phyloP scores from a whole-genome alignment of 495 filamentous ascomycete genomes.

The Annulohypoxylon moriforme region DNA sequence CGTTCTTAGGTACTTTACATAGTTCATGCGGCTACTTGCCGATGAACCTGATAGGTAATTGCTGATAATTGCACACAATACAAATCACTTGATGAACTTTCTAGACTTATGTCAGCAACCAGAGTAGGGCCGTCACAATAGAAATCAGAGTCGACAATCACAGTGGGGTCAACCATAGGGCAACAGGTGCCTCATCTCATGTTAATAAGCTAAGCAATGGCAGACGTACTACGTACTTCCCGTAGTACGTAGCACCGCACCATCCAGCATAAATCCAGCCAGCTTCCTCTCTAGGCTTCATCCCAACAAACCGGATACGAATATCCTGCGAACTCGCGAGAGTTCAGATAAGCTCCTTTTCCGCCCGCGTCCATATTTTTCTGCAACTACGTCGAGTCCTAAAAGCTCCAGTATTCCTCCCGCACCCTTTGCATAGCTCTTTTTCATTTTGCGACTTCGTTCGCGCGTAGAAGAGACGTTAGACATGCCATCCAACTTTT shows the following conservation, averaged over 20 bases:
- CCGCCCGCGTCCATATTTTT: conserved; percentile 1
- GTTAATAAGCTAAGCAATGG: conserved; percentile 8
- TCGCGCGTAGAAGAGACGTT: not conserved
- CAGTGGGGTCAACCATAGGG: conserved; percentile 4
- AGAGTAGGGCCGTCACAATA: not conserved
- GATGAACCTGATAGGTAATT: not conserved
- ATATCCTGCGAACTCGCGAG: conserved; percentile 36
- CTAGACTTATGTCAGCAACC: not conserved
- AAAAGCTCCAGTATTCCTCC: not conserved
- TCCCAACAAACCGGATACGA: conserved; percentile 21
- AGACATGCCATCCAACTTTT: conserved; percentile 7
- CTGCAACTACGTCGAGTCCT: conserved; percentile 5
- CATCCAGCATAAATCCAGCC: conserved; percentile 23
- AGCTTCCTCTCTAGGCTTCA: conserved; percentile 23
- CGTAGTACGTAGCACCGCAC: conserved; percentile 7
- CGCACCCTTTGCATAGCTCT: not conserved
- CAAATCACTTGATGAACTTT: not conserved
- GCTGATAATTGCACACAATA: conserved; percentile 5
- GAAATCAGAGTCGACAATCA: not conserved
- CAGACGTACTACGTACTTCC: conserved; percentile 16
- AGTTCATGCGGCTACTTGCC: not conserved
- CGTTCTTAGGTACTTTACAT: conserved; percentile 30
- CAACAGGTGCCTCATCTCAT: conserved; percentile 4
- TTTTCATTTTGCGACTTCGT: not conserved
- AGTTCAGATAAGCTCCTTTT: conserved; percentile 29